A percentile compares a stretch with the other conserved stretches of the same genome.
These are phyloP conservation scores for Pistacia atlantica DNA, from an alignment of 345 rosid species.

Conservation along the genomic window DNA sequence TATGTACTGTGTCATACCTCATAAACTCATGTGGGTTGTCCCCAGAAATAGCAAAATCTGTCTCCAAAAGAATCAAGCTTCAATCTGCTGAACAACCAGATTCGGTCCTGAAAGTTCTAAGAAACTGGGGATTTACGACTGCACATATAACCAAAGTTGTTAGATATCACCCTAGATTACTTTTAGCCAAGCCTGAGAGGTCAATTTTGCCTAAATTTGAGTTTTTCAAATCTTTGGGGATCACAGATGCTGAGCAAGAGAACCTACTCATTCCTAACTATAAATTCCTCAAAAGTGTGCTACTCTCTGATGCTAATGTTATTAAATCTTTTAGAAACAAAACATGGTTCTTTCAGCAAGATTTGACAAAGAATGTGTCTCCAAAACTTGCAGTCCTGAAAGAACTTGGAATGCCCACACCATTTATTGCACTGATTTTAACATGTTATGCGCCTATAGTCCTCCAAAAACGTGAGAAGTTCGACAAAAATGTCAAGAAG, in stretches of 20 bases:
- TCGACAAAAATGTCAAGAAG: slow-evolving; percentile 21
- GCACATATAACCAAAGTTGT: slow-evolving; percentile 15
- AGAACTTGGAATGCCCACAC: slow-evolving; percentile 22
- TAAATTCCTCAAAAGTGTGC: neutral
- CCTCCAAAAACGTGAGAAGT: neutral
- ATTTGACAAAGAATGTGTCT: slow-evolving; percentile 21
- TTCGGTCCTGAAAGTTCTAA: neutral
- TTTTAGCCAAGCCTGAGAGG: neutral
- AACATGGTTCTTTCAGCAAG: neutral
- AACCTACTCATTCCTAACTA: slow-evolving; percentile 1
- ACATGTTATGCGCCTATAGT: neutral
- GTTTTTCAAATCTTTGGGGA: slow-evolving; percentile 15
- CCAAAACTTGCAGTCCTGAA: slow-evolving; percentile 19
- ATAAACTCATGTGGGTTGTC: slow-evolving; percentile 7
- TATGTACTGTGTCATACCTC: slow-evolving; percentile 7
- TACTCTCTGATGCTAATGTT: neutral
- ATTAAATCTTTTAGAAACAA: neutral
- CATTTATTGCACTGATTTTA: slow-evolving; percentile 15
- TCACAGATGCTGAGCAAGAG: neutral
- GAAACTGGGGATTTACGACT: neutral
- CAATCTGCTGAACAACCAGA: neutral
- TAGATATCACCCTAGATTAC: neutral
- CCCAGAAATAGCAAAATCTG: neutral
- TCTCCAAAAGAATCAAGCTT: neutral
- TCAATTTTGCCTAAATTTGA: slow-evolving; percentile 16